These are phyloP conservation scores for Didymella exigua DNA, from an alignment of 2,329 filamentous ascomycete species.

Conservation along the genomic window DNA sequence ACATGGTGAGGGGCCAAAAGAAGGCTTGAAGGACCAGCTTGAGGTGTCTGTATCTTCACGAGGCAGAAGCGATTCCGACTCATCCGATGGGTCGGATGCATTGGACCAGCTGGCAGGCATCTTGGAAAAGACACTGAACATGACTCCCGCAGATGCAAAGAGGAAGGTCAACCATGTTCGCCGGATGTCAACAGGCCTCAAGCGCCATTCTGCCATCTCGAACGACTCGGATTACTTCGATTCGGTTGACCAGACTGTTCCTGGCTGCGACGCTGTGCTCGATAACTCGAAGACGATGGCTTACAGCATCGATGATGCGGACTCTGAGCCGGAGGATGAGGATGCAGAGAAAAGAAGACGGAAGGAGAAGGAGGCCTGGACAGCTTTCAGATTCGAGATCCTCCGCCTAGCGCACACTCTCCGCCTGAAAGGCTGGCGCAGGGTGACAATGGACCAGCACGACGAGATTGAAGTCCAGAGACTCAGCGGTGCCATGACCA, in stretches of 20 bases:
- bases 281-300: slow-evolving; percentile 90
- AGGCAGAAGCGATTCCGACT: slow-evolving; percentile 61
- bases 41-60: slow-evolving; percentile 21
- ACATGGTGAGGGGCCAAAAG: not conserved
- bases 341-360: slow-evolving; percentile 54
- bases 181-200: slow-evolving; percentile 41
- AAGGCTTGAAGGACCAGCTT: slow-evolving; percentile 3
- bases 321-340: slow-evolving; percentile 55
- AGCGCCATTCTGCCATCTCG: slow-evolving; percentile 61
- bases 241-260: slow-evolving; percentile 77
- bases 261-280: slow-evolving; percentile 79
- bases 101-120: slow-evolving; percentile 84
- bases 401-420: slow-evolving; percentile 87
- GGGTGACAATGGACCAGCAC: slow-evolving; percentile 74
- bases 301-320: slow-evolving; percentile 65
- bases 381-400: slow-evolving; percentile 89
- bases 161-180: slow-evolving; percentile 36
- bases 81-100: slow-evolving; percentile 70
- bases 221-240: slow-evolving; percentile 88
- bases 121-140: slow-evolving; percentile 68
- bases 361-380: slow-evolving; percentile 79
- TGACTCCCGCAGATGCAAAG: slow-evolving; percentile 41
- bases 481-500: slow-evolving; percentile 90
- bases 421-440: slow-evolving; percentile 87
- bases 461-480: slow-evolving; percentile 73